phyloP scores from a whole-genome alignment of 257 asterid genomes.

The Salvia rosmarinus region DNA sequence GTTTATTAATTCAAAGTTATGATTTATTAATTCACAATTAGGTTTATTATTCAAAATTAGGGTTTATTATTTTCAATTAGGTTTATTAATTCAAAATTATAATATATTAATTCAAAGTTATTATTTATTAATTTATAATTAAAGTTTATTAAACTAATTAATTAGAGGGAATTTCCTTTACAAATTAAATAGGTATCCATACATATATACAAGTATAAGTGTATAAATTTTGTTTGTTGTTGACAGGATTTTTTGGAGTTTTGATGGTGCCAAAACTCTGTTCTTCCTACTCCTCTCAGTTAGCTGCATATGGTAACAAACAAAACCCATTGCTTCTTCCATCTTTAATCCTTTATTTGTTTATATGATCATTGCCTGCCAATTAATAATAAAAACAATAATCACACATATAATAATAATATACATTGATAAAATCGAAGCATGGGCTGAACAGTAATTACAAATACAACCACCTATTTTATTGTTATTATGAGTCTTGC shows the following conservation, averaged over 20 bases:
- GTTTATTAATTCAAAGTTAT: too few species aligned
- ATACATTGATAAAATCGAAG: not conserved
- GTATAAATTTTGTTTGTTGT: not conserved
- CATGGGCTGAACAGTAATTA: not conserved
- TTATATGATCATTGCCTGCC: not conserved
- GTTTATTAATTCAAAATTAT: too few species aligned
- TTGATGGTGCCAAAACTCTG: conserved; percentile 74
- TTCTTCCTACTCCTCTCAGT: conserved; percentile 71
- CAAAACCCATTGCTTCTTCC: not conserved
- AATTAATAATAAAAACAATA: not conserved
- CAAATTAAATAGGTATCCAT: not conserved
- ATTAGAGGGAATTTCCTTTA: too few species aligned
- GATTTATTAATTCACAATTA: too few species aligned
- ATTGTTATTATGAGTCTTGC: too few species aligned
- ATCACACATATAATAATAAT: not conserved
- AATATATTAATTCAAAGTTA: too few species aligned
- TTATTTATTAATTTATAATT: too few species aligned
- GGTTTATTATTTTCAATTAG: too few species aligned
- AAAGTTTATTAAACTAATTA: too few species aligned
- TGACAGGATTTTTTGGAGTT: conserved; percentile 80
- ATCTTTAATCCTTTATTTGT: not conserved
- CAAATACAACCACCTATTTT: not conserved
- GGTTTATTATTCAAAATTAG: too few species aligned
- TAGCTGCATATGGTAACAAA: conserved; percentile 64
- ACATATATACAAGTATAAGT: not conserved